Percentiles rank a stretch among this genome's conserved stretches.
These are phyloP conservation scores for Pouteria campechiana DNA, from an alignment of 179 eudicot genomes.

Conservation along the genomic window DNA sequence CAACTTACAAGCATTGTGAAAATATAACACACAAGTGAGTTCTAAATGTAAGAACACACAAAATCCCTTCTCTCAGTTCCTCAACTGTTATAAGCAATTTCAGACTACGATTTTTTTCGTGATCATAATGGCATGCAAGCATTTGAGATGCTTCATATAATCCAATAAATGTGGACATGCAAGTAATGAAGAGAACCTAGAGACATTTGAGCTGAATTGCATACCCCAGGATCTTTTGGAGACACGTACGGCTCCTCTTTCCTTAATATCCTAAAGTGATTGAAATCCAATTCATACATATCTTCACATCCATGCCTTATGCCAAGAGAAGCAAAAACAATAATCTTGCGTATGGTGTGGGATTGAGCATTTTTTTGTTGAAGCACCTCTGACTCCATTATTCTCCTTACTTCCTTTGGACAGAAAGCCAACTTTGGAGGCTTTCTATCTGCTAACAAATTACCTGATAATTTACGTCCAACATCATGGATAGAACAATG, in stretches of 20 bases:
- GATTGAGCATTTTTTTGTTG: conserved; percentile 24
- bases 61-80: no score
- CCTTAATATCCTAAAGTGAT: conserved; percentile 21
- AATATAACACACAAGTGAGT: no score
- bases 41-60: no score
- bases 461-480: neutral
- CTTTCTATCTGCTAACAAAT: conserved; percentile 11
- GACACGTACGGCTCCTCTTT: conserved; percentile 25
- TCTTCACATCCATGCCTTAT: conserved; percentile 37
- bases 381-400: conserved; percentile 15
- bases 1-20: no score
- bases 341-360: conserved; percentile 27
- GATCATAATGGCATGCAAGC: no score
- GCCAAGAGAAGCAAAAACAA: conserved; percentile 32
- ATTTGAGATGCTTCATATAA: no score
- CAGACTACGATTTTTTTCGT: no score
- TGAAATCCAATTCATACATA: conserved; percentile 27
- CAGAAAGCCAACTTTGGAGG: conserved; percentile 27
- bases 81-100: no score
- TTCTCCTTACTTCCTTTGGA: conserved; percentile 24
- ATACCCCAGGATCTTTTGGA: conserved; percentile 23
- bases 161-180: no score
- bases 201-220: neutral
- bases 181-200: neutral
- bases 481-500: neutral